phyloP scores from a whole-genome alignment of 2,329 filamentous ascomycete genomes.

The Aureobasidium sp. region DNA sequence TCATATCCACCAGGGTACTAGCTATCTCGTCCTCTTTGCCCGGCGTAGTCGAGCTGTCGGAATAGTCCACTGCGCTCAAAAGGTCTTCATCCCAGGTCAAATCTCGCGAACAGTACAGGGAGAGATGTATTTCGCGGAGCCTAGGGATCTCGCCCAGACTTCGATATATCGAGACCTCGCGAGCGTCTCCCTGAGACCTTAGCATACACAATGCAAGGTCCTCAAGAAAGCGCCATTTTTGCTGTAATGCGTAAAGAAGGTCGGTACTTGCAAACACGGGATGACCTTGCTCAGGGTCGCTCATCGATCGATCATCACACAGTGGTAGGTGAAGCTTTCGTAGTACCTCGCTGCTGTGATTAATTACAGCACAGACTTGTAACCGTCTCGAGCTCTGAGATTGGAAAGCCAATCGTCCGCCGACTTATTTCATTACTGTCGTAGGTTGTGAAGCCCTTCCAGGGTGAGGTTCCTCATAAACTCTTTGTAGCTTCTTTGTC shows the following conservation, averaged over 20 bases:
- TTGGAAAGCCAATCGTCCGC: too few relatives aligned
- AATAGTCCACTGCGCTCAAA: too few relatives aligned
- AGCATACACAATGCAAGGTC: neutral
- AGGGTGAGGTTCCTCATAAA: too few relatives aligned
- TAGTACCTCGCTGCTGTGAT: neutral
- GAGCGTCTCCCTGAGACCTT: neutral
- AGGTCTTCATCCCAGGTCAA: neutral
- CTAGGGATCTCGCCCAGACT: neutral
- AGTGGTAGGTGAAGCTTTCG: neutral
- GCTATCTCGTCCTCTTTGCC: too few relatives aligned
- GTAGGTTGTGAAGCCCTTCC: too few relatives aligned
- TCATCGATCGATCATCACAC: too few relatives aligned
- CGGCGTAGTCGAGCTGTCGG: too few relatives aligned
- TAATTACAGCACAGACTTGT: neutral
- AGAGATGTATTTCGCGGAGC: neutral
- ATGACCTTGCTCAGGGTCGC: too few relatives aligned
- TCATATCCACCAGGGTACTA: neutral
- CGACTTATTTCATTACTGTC: too few relatives aligned
- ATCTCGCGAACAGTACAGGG: neutral
- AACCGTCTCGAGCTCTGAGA: too few relatives aligned
- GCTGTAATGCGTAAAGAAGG: neutral
- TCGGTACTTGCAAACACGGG: too few relatives aligned
- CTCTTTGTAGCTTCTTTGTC: too few relatives aligned
- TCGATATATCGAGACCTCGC: neutral
- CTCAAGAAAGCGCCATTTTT: neutral